Percentiles rank a stretch among this genome's conserved stretches.
phyloP scores from a whole-genome alignment of 2,329 filamentous ascomycete species.

The Endoconidiophora laricicola region DNA sequence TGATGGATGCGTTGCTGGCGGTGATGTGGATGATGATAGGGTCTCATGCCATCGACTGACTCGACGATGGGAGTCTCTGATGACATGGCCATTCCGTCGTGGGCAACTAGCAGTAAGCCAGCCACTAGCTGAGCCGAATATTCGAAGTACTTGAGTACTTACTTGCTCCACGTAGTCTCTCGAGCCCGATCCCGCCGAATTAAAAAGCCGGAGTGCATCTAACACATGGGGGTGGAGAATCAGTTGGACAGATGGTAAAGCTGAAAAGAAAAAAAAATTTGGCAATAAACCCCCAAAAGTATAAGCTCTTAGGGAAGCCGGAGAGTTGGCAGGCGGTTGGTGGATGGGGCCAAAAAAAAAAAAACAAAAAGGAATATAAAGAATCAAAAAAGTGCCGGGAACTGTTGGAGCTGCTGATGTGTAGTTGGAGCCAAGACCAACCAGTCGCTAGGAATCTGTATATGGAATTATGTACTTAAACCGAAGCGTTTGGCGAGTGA shows the following conservation, averaged over 20 bases:
- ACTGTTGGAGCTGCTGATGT: not conserved
- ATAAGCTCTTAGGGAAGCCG: not conserved
- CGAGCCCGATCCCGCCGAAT: conserved; percentile 6
- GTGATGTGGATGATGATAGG: conserved; percentile 1
- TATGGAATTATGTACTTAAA: too few species aligned
- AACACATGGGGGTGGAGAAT: conserved; percentile 7
- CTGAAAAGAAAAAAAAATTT: not conserved
- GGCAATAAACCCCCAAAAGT: not conserved
- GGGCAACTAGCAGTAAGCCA: conserved; percentile 1
- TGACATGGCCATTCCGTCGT: conserved; percentile 8
- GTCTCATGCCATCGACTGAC: conserved; percentile 6
- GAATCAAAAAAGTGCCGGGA: conserved; percentile 1
- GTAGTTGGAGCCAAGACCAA: not conserved
- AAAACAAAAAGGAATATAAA: conserved; percentile 2
- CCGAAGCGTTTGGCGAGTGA: too few species aligned
- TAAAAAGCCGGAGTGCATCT: conserved; percentile 3
- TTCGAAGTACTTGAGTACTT: too few species aligned
- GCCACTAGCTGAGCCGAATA: not conserved
- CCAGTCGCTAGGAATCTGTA: not conserved
- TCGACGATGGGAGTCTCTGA: conserved; percentile 7
- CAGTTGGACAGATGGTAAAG: not conserved
- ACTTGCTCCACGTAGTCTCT: not conserved
- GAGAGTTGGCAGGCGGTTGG: not conserved
- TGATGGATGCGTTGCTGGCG: not conserved
- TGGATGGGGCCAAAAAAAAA: not conserved